Percentiles rank a stretch among this genome's conserved stretches.
These are phyloP conservation scores for Sporothrix euskadiensis DNA, from an alignment of 2,329 filamentous ascomycete genomes.

Conservation along the genomic window DNA sequence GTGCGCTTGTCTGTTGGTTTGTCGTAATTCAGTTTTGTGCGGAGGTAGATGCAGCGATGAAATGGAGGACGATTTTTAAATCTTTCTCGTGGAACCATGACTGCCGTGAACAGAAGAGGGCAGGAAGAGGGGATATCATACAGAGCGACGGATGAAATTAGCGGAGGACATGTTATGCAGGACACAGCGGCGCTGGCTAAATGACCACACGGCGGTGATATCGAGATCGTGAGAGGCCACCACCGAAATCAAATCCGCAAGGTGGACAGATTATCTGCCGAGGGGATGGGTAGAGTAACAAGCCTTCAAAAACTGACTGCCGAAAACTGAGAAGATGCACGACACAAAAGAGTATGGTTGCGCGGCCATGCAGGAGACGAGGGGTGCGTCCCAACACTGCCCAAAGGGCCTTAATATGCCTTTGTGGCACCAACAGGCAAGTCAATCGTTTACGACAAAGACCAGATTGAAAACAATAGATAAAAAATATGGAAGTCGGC, in stretches of 20 bases:
- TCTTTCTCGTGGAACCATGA: background rate
- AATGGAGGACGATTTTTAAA: background rate
- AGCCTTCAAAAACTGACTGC: background rate
- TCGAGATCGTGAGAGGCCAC: background rate
- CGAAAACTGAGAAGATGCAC: background rate
- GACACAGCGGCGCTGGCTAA: constrained; percentile 11
- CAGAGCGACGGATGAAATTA: background rate
- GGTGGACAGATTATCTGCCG: background rate
- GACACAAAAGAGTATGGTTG: background rate
- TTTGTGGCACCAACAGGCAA: background rate
- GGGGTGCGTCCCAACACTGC: background rate
- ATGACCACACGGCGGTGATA: background rate
- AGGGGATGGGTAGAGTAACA: no score
- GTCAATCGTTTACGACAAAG: background rate
- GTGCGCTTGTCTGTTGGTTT: background rate
- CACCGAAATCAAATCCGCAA: background rate
- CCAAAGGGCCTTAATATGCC: background rate
- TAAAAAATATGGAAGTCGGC: background rate
- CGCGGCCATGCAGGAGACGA: background rate
- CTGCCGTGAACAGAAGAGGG: background rate
- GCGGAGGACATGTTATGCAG: background rate
- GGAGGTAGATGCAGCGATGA: background rate
- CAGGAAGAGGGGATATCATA: background rate
- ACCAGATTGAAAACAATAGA: background rate
- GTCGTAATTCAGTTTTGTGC: background rate